Conservation (phyloP, 257 asterid genomes). For the Parsonsia alboflavescens region DNA sequence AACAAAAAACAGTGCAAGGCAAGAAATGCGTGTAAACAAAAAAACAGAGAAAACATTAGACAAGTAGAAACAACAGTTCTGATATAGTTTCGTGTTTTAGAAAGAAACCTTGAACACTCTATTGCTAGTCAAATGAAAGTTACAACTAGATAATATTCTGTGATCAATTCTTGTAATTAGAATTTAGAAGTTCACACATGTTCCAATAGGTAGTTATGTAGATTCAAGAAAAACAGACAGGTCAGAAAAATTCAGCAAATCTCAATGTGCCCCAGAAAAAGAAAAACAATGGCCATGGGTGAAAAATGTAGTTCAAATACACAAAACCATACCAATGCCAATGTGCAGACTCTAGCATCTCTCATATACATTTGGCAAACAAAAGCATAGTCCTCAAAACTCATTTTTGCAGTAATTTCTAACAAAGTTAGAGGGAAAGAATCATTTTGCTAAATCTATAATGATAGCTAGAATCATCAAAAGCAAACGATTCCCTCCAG, state of each 20-base stretch:
- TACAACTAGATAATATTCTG: neutral
- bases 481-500: no score
- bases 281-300: neutral
- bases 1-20: neutral
- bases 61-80: neutral
- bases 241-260: neutral
- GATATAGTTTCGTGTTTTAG: neutral
- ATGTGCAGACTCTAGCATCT: neutral
- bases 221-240: neutral
- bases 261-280: neutral
- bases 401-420: neutral
- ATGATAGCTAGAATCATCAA: no score
- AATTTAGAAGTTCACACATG: neutral
- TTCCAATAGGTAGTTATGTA: neutral
- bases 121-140: neutral
- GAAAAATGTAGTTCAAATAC: neutral
- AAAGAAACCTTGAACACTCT: neutral
- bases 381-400: neutral
- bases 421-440: neutral
- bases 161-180: neutral
- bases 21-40: neutral
- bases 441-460: no score
- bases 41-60: neutral
- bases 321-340: neutral
- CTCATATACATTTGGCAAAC: neutral